These are phyloP conservation scores for Coemansia sp. DNA, from an alignment of 192 early-diverging fungal species.

Conservation along the genomic window DNA sequence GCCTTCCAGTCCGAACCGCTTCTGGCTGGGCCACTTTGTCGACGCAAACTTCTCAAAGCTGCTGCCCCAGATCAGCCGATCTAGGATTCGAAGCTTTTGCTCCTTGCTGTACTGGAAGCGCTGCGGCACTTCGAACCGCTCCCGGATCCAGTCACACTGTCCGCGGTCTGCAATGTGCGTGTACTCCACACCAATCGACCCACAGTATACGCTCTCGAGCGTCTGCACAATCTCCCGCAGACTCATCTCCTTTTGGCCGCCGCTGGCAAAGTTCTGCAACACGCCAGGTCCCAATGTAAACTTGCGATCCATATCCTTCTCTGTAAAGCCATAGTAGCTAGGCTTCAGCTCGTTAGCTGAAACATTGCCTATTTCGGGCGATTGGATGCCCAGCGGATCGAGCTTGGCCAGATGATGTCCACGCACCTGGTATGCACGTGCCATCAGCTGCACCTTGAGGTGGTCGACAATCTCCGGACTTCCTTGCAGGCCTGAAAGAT, in stretches of 20 bases:
- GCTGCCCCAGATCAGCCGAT: conserved; percentile 96
- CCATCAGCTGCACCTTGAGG: conserved; percentile 96
- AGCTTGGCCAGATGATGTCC: conserved; percentile 95
- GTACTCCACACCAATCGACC: conserved; percentile 95
- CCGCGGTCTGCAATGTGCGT: conserved; percentile 95
- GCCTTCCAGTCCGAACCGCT: conserved; percentile 98
- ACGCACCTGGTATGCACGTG: conserved; percentile 93
- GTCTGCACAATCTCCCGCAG: conserved; percentile 86
- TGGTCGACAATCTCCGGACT: conserved; percentile 87
- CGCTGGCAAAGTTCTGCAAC: conserved; percentile 78
- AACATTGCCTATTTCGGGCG: conserved; percentile 53
- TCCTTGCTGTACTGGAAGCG: conserved; percentile 87
- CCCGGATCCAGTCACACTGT: conserved; percentile 96
- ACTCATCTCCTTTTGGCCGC: conserved; percentile 70
- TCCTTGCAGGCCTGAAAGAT: conserved; percentile 54
- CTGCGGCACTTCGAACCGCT: conserved; percentile 85
- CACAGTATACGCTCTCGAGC: conserved; percentile 85
- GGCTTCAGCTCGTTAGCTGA: conserved; percentile 81
- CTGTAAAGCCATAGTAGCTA: conserved; percentile 91
- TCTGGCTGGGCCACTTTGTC: conserved; percentile 95
- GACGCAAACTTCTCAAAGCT: conserved; percentile 95
- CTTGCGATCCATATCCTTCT: conserved; percentile 86
- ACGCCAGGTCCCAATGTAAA: conserved; percentile 95
- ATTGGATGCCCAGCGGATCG: conserved; percentile 88
- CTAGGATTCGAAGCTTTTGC: conserved; percentile 88